Evolutionary conservation across 1,284 basidiomycete genomes (phyloP), one percentile per base, ranked within the genome.

Genomic region (Heliocybe sulcata): DNA sequence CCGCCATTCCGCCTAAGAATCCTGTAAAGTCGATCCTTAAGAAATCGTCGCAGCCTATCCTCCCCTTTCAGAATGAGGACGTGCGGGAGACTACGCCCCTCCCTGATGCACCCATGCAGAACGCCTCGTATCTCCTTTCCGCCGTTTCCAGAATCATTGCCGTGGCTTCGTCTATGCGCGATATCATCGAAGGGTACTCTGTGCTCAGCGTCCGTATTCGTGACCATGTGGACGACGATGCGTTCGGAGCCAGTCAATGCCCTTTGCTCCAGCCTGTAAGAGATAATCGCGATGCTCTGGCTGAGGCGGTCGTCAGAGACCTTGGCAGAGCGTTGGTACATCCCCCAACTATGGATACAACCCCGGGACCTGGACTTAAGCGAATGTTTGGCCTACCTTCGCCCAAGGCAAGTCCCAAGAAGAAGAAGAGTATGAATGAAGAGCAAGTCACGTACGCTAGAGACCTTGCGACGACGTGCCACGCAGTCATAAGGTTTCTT

Each of bases 371-470:
- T 22, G 61, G 65, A 23, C 64, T 66, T 33, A 60, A 66, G 16
- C 58, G 64, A 10, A 65, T 66, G 20, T 63, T 70, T 23, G 67
- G 80, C 6, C 76, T 79, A 16, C 79, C 77, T 19, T 80, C 80
- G 11, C 79, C 79, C 0, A 69, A 70, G 58, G 66, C 71, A 48
- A 80, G 73, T 52, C 77, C 80, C 1, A 86, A 83, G 58, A 71
- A 66, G 69, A 78, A 77, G 58, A 73, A 69, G 55, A 87, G 89
- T 1, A 81, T 90, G 80, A 80, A 77, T 0, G 89, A 80, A 48
- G 83, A 86, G 57, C 85, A 88, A 64, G 83, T 84, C 54, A 90
- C 87, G 63, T 80, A 82, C 61, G 87, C 87, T 2, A 75, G 89
- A 29, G 90, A 92, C 66, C 69, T 91, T 16, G 87, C 82, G 65